These are phyloP conservation scores for Phytophthora ramorum DNA, from an alignment of 352 stramenopile species.

Conservation along the genomic window DNA sequence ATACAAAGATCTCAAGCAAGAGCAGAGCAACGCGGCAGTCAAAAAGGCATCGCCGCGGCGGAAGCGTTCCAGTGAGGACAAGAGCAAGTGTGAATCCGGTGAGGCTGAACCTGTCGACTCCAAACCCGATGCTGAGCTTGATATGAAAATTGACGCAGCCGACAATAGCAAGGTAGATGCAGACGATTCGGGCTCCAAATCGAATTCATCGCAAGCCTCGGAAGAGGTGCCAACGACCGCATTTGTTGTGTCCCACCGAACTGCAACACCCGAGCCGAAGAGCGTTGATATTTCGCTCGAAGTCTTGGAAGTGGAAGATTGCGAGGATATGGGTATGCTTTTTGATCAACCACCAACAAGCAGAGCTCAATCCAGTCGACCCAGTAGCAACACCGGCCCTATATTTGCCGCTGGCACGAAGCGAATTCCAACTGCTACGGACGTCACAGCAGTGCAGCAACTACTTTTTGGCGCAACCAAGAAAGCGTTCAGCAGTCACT, in stretches of 20 bases:
- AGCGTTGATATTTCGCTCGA: conserved; percentile 13
- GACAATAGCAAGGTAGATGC: conserved; percentile 13
- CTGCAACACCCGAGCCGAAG: background rate
- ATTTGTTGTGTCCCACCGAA: conserved; percentile 24
- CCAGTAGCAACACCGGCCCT: background rate
- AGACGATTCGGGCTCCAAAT: conserved; percentile 2
- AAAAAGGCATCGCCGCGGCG: conserved; percentile 39
- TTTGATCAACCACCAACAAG: conserved; percentile 14
- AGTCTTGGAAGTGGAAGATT: conserved; percentile 58
- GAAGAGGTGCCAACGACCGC: background rate
- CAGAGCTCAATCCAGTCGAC: conserved; percentile 3
- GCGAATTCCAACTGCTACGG: conserved; percentile 41
- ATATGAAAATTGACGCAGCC: background rate
- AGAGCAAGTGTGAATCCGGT: conserved; percentile 12
- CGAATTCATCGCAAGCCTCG: conserved; percentile 2
- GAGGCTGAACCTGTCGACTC: background rate
- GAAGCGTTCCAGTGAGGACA: conserved; percentile 16
- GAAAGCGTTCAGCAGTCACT: conserved; percentile 73
- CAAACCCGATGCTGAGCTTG: conserved; percentile 1
- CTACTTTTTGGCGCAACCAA: conserved; percentile 65
- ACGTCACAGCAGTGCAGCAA: conserved; percentile 56
- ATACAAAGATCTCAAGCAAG: conserved; percentile 85
- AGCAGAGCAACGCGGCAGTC: conserved; percentile 46
- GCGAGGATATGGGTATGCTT: conserved; percentile 49
- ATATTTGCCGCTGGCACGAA: conserved; percentile 5